These are phyloP conservation scores for Angomonas desouzai DNA, from an alignment of 208 protist genomes.

Conservation along the genomic window DNA sequence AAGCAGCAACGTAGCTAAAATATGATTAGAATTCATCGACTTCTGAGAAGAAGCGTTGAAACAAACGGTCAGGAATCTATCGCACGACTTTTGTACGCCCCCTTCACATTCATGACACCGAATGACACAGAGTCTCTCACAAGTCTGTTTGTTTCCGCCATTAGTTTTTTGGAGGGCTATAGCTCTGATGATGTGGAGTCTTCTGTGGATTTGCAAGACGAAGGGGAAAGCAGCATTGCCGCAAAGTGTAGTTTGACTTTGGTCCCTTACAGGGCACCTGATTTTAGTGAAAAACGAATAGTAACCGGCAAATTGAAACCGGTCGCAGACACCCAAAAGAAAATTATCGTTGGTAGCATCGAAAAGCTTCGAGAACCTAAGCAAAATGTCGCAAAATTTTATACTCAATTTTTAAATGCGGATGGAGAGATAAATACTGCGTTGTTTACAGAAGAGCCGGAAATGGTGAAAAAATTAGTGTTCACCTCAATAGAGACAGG, in stretches of 20 bases:
- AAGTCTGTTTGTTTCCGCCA: conserved; percentile 36
- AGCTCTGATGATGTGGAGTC: conserved; percentile 37
- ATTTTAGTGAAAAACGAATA: neutral
- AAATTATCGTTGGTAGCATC: neutral
- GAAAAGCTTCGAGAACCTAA: neutral
- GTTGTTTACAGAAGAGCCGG: neutral
- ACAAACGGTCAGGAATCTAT: conserved; percentile 29
- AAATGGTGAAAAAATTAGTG: neutral
- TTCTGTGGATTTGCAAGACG: conserved; percentile 15
- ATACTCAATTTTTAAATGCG: neutral
- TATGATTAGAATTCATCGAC: neutral
- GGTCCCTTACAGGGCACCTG: conserved; percentile 25
- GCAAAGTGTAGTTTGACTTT: conserved; percentile 32
- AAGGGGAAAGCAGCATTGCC: conserved; percentile 9
- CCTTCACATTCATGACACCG: conserved; percentile 36
- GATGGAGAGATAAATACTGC: neutral
- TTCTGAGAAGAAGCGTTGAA: neutral
- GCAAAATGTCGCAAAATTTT: neutral
- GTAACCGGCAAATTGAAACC: neutral
- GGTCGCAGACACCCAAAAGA: neutral
- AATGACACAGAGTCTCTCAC: conserved; percentile 17
- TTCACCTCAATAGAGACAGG: neutral
- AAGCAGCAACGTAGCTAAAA: neutral
- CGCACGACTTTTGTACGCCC: conserved; percentile 29
- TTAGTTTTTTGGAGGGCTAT: conserved; percentile 48